These are phyloP conservation scores for Decorospora gaudefroyi DNA, from an alignment of 2,329 filamentous ascomycete species.

Conservation along the genomic window DNA sequence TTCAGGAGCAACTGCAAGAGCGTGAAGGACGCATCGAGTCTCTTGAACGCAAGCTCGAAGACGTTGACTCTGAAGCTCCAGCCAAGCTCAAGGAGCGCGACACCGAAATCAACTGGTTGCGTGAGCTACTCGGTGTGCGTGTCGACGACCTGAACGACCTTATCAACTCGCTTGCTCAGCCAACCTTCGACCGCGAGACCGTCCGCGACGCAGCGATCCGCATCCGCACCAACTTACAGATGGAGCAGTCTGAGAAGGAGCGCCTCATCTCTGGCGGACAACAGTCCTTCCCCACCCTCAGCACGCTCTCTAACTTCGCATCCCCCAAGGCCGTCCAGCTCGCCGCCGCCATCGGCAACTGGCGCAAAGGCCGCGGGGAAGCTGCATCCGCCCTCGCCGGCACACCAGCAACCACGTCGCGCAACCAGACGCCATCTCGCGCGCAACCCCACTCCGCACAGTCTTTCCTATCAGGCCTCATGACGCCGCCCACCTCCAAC, in stretches of 20 bases:
- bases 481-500: constrained; percentile 85
- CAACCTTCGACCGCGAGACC: constrained; percentile 74
- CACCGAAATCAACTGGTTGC: constrained; percentile 91
- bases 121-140: constrained; percentile 87
- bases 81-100: constrained; percentile 87
- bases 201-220: constrained; percentile 92
- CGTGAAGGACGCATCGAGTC: constrained; percentile 88
- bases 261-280: constrained; percentile 70
- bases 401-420: constrained; percentile 36
- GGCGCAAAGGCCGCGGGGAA: constrained; percentile 69
- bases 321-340: constrained; percentile 85
- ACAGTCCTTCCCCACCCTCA: constrained; percentile 71
- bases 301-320: constrained; percentile 74
- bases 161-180: constrained; percentile 74
- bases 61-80: constrained; percentile 75
- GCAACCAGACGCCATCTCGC: constrained; percentile 43
- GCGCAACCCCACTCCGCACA: constrained; percentile 56
- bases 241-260: constrained; percentile 96
- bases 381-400: constrained; percentile 53
- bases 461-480: constrained; percentile 73
- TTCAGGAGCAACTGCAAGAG: constrained; percentile 95
- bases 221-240: constrained; percentile 90
- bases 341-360: constrained; percentile 96
- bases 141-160: constrained; percentile 92
- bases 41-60: constrained; percentile 72